phyloP scores from a whole-genome alignment of 768 basidiomycete genomes.

The Tulasnella sp. region DNA sequence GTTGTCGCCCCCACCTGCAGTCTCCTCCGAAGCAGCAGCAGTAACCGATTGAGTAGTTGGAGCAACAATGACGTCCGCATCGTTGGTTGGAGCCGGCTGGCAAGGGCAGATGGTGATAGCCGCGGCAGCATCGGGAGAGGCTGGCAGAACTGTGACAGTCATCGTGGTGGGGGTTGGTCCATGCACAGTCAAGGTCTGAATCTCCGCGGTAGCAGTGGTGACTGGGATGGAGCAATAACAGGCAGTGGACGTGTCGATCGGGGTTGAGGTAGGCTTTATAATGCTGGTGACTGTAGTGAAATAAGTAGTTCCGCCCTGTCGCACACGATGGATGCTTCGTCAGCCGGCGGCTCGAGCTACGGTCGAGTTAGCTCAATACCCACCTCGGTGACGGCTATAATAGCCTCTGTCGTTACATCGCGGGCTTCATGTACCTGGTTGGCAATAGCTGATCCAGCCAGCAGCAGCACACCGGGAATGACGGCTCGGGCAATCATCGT shows the following conservation, averaged over 20 bases:
- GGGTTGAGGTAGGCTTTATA: neutral
- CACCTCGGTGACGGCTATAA: neutral
- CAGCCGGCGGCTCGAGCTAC: neutral
- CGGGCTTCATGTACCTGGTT: neutral
- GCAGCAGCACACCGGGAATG: neutral
- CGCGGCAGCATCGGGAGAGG: neutral
- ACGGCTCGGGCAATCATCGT: neutral
- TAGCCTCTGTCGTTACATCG: neutral
- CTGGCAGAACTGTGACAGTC: neutral
- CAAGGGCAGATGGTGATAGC: neutral
- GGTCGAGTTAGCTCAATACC: neutral
- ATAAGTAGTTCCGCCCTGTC: neutral
- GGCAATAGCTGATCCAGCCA: neutral
- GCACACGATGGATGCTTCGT: neutral
- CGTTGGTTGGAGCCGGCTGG: neutral
- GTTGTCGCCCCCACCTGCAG: neutral
- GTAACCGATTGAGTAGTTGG: neutral
- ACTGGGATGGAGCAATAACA: neutral
- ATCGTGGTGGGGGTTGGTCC: neutral
- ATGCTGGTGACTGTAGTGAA: neutral
- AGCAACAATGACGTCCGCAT: no score
- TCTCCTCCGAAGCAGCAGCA: neutral
- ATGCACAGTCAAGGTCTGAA: neutral
- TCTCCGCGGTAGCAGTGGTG: neutral
- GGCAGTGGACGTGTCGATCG: neutral